Base-by-base conservation (phyloP, 148 eudicot species). In the Amaranthus hypochondriacus region DNA sequence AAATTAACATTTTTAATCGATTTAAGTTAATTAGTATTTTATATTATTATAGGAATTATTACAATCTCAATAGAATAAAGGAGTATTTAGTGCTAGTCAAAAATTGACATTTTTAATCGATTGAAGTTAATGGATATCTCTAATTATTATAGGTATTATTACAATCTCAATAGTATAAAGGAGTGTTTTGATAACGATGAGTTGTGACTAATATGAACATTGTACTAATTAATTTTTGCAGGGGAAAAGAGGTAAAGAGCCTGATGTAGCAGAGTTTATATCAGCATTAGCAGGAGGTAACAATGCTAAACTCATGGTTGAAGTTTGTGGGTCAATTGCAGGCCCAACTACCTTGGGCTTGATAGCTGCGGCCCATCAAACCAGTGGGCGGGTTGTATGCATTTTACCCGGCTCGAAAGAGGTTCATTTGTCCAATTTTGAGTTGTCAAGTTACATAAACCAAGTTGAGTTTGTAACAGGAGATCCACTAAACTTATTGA, bases 231-330 rank as follows among this genome's bases (percentile, higher is more conserved):
- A 3, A 28, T 67, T 74, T 39, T 52, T 69, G 54, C 44, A 83
- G 86, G 84, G 86, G 2, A 83, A 81, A 73, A 78, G 84, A 78
- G 81, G 80, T 0, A 81, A 81, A 73, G 86, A 80, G 71, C 81
- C 81, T 9, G 84, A 83, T 58, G 79, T 77, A 49, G 77, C 73
- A 2, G 86, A 78, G 75, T 83, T 83, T 63, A 80, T 83, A 48
- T 83, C 86, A 14, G 81, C 86, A 28, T 21, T 81, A 75, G 84
- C 84, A n/a, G 84, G 79, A 0, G 86, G 86, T 28, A 83, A 80
- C 54, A 83, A 81, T 58, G 81, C 81, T 15, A 66, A 65, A 44
- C 67, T 83, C 18, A 83, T 80, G 81, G 79, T 80, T 4, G 81
- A 80, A 42, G 63, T 76, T 44, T 73, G 83, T 74, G 74, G 73